Percentiles rank a stretch among this genome's conserved stretches.
phyloP scores from a whole-genome alignment of 441 rosid species.

The Pelargonium fulgidum region DNA sequence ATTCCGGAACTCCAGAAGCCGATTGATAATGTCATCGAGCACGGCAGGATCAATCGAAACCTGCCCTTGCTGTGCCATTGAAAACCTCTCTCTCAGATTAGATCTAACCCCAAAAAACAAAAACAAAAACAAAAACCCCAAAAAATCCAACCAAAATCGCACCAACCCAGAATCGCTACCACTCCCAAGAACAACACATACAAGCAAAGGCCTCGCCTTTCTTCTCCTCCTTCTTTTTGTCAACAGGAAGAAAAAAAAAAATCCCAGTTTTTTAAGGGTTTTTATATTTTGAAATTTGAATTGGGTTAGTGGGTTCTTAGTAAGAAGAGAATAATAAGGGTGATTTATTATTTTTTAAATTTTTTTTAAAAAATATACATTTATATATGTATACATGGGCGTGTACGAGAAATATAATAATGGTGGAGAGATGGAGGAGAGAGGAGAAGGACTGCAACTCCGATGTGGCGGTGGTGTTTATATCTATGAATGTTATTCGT shows the following conservation, averaged over 20 bases:
- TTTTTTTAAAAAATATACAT: not conserved
- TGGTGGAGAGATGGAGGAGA: not conserved
- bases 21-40: slow-evolving; percentile 63
- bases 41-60: slow-evolving; percentile 49
- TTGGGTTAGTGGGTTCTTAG: not conserved
- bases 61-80: slow-evolving; percentile 49
- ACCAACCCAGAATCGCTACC: not conserved
- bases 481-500: slow-evolving; percentile 11
- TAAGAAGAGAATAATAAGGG: not conserved
- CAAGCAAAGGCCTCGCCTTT: not conserved
- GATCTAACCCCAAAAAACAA: slow-evolving; percentile 5
- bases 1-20: slow-evolving; percentile 63
- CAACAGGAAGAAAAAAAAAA: not conserved
- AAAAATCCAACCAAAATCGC: not conserved
- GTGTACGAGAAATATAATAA: not conserved
- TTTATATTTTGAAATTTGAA: slow-evolving; percentile 6
- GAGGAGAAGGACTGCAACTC: slow-evolving; percentile 21
- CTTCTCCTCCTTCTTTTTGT: not conserved
- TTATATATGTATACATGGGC: not conserved
- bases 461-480: slow-evolving; percentile 25
- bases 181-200: not conserved
- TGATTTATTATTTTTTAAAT: slow-evolving; percentile 1
- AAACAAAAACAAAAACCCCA: not conserved
- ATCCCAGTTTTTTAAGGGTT: not conserved
- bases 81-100: not conserved